Evolutionary conservation across 306 rosid species (phyloP).

Genomic region (Glycyrrhiza uralensis): DNA sequence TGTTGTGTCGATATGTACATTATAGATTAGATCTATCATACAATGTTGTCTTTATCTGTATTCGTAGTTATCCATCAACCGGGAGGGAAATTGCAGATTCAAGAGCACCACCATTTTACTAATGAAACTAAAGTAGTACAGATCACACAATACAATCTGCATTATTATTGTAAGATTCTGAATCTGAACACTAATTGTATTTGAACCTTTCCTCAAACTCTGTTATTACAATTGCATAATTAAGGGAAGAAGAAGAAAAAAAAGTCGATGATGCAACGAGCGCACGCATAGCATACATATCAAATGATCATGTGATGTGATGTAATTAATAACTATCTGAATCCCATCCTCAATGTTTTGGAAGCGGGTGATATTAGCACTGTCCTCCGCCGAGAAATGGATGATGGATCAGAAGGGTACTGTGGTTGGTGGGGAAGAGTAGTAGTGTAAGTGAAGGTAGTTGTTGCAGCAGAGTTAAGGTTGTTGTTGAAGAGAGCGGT

Average conservation of each 20-base stretch:
- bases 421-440: background rate
- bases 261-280: too few relatives aligned
- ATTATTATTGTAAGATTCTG: background rate
- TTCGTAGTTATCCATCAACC: background rate
- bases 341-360: constrained; percentile 35
- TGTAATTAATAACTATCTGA: constrained; percentile 34
- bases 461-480: background rate
- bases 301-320: too few relatives aligned
- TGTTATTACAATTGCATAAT: background rate
- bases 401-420: background rate
- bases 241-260: background rate
- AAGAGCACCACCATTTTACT: background rate
- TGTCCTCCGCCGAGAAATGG: background rate
- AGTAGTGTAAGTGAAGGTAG: too few relatives aligned
- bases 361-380: background rate
- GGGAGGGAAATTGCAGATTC: background rate
- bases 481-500: constrained; percentile 20
- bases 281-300: too few relatives aligned
- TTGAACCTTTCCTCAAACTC: background rate
- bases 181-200: background rate
- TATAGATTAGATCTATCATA: background rate
- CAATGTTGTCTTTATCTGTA: background rate
- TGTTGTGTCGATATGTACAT: background rate
- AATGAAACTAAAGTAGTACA: background rate
- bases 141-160: background rate